Conservation (phyloP, 106 monocot species). For the Dactylorhiza incarnata region DNA sequence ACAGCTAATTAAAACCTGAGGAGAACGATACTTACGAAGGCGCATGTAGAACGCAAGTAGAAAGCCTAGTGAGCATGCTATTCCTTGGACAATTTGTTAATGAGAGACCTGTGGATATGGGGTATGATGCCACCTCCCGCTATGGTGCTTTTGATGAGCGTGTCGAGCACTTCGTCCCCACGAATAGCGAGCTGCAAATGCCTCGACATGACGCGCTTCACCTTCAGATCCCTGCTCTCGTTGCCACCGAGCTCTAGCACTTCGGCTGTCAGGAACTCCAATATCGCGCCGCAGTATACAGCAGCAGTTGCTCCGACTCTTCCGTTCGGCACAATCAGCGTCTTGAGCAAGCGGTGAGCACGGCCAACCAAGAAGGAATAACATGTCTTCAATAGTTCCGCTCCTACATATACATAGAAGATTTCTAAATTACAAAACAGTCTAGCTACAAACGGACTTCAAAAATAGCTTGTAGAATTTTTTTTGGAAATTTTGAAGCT, state of each 20-base stretch:
- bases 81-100: constrained; percentile 32
- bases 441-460: too few relatives aligned
- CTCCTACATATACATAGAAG: too few relatives aligned
- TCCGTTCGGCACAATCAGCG: constrained; percentile 20
- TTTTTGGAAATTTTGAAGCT: too few relatives aligned
- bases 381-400: too few relatives aligned
- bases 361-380: constrained; percentile 32
- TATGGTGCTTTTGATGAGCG: constrained; percentile 30
- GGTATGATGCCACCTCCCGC: constrained; percentile 33
- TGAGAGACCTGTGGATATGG: constrained; percentile 39
- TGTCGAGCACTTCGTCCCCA: constrained; percentile 30
- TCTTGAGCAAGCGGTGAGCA: constrained; percentile 29
- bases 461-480: too few relatives aligned
- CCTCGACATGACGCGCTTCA: constrained; percentile 25
- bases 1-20: neutral
- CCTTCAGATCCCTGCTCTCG: constrained; percentile 33
- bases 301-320: constrained; percentile 32
- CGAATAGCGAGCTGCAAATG: constrained; percentile 28
- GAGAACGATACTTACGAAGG: too few relatives aligned
- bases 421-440: too few relatives aligned
- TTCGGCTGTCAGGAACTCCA: constrained; percentile 31
- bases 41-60: too few relatives aligned
- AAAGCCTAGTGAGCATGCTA: too few relatives aligned
- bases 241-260: constrained; percentile 31
- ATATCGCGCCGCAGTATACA: constrained; percentile 29